A percentile compares a stretch with the other conserved stretches of the same genome.
These are phyloP conservation scores for Aegilops umbellulata DNA, from an alignment of 176 grass and related monocot species.

Conservation along the genomic window DNA sequence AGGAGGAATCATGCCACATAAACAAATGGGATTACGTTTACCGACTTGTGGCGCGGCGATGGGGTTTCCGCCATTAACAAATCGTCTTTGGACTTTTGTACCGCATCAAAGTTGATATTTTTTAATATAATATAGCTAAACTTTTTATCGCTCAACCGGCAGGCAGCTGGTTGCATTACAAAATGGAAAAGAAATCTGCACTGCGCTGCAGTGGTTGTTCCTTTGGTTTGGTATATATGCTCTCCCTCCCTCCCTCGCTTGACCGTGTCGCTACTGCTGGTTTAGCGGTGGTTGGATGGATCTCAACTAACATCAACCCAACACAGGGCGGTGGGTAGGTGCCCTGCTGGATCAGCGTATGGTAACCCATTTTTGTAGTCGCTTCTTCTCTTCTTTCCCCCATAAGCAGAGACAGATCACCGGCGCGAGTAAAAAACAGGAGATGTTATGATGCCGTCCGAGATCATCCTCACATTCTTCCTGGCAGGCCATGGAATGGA, in stretches of 20 bases:
- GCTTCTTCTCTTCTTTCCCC: not conserved
- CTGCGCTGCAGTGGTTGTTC: not conserved
- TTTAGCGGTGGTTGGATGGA: constrained; percentile 39
- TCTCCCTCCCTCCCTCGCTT: not conserved
- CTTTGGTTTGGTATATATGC: not conserved
- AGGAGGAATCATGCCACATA: not conserved
- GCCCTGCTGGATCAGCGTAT: constrained; percentile 2
- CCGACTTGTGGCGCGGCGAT: not conserved
- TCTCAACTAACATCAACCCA: constrained; percentile 34
- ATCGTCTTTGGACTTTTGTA: not conserved
- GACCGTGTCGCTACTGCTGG: constrained; percentile 12
- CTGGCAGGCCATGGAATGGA: too few relatives aligned
- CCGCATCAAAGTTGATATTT: not conserved
- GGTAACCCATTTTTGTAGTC: not conserved
- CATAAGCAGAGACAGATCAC: not conserved
- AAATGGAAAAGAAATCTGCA: not conserved
- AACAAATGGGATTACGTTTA: not conserved
- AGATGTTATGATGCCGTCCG: too few relatives aligned
- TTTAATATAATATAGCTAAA: not conserved
- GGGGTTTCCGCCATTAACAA: not conserved
- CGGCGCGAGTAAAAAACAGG: not conserved
- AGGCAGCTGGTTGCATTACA: not conserved
- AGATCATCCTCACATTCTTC: too few relatives aligned
- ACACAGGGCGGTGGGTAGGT: not conserved
- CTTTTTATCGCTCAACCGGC: not conserved